phyloP scores from a whole-genome alignment of 2,329 filamentous ascomycete species.

The Stagonosporopsis rhizophila region DNA sequence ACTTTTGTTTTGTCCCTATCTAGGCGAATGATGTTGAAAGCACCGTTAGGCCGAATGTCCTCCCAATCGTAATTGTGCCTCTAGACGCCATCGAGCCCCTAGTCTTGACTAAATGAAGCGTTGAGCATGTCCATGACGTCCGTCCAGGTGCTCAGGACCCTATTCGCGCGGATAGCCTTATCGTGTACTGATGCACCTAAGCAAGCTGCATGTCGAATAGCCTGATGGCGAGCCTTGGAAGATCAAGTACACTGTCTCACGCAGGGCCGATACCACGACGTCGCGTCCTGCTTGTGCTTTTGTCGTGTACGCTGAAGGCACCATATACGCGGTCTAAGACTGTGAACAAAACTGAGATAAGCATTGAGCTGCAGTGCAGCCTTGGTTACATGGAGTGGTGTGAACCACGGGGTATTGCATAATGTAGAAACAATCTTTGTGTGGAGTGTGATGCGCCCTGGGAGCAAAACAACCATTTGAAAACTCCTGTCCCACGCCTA shows the following conservation, averaged over 20 bases:
- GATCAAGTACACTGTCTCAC: neutral
- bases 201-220: neutral
- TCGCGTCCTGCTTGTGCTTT: neutral
- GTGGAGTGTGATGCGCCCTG: neutral
- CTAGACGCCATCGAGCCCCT: neutral
- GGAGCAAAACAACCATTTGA: neutral
- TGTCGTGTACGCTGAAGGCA: neutral
- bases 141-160: neutral
- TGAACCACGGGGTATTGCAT: constrained; percentile 11
- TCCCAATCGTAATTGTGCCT: neutral
- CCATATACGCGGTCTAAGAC: neutral
- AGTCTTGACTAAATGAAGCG: neutral
- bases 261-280: neutral
- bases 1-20: neutral
- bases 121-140: neutral
- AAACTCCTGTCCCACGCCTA: constrained; percentile 6
- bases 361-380: constrained; percentile 4
- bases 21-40: neutral
- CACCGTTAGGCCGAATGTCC: neutral
- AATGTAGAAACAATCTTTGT: constrained; percentile 1
- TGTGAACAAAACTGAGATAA: neutral
- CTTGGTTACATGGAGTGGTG: neutral
- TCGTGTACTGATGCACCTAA: neutral
- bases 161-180: neutral
- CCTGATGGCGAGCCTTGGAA: neutral